Percentiles rank a stretch among this genome's conserved stretches.
Conservation (phyloP, 768 basidiomycete species). For the Kwoniella botswanensis region DNA sequence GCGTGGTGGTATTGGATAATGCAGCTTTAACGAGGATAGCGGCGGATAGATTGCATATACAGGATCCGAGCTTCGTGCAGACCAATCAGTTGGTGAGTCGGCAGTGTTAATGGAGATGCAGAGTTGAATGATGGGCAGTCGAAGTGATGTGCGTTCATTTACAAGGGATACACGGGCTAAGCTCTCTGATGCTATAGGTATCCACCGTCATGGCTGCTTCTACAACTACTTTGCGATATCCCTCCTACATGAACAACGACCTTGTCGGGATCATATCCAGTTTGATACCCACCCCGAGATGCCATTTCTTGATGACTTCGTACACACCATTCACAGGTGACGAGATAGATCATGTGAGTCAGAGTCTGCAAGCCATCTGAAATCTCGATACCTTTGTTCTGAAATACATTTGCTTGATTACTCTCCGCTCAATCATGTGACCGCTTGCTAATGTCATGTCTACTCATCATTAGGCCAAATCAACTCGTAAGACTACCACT, state of each 20-base stretch:
- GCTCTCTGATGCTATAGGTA: conserved; percentile 72
- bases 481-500: conserved; percentile 93
- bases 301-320: conserved; percentile 98
- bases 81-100: conserved; percentile 57
- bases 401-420: too few species aligned
- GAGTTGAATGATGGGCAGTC: too few species aligned
- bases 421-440: too few species aligned
- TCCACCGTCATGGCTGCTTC: conserved; percentile 98
- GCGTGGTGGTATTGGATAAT: conserved; percentile 96
- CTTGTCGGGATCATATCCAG: conserved; percentile 95
- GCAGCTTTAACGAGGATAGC: conserved; percentile 90
- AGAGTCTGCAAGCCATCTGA: background rate
- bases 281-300: conserved; percentile 93
- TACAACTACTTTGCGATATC: conserved; percentile 94
- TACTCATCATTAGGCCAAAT: conserved; percentile 73
- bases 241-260: conserved; percentile 99
- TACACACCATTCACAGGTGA: conserved; percentile 99
- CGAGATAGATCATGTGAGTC: conserved; percentile 85
- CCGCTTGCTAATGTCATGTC: background rate
- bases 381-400: too few species aligned
- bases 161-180: too few species aligned
- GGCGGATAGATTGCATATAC: conserved; percentile 84
- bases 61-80: conserved; percentile 63
- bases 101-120: background rate
- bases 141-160: too few species aligned